Percentiles rank a stretch among this genome's conserved stretches.
Evolutionary conservation across 2,329 filamentous ascomycete genomes (phyloP).

Genomic region (Trichoderma semiorbis): DNA sequence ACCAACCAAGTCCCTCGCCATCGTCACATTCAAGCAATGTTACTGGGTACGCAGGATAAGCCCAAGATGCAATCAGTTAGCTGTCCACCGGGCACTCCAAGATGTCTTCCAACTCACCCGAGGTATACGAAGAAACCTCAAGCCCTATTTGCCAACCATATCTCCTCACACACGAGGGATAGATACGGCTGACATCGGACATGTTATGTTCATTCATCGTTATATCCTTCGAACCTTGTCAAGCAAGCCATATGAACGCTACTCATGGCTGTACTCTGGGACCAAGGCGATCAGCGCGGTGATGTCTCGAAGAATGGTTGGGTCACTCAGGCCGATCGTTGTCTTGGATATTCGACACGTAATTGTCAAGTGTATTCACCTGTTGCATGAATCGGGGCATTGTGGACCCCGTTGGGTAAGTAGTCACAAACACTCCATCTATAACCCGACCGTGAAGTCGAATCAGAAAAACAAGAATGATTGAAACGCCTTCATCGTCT

Average conservation of each 20-base stretch:
- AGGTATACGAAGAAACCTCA: neutral
- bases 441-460: neutral
- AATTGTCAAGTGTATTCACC: neutral
- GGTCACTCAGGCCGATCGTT: neutral
- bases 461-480: neutral
- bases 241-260: neutral
- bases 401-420: neutral
- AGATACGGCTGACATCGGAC: neutral
- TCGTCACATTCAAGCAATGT: neutral
- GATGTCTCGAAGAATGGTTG: neutral
- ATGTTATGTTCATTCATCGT: neutral
- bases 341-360: neutral
- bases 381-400: neutral
- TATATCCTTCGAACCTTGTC: neutral
- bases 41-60: neutral
- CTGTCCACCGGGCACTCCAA: neutral
- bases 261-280: neutral
- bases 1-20: neutral
- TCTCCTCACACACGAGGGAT: neutral
- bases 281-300: neutral
- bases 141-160: neutral
- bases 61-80: neutral
- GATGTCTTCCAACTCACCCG: neutral
- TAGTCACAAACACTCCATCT: neutral
- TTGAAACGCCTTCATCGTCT: neutral